A percentile compares a stretch with the other conserved stretches of the same genome.
Evolutionary conservation across 257 asterid genomes (phyloP).

Genomic region (Plantago ovata): DNA sequence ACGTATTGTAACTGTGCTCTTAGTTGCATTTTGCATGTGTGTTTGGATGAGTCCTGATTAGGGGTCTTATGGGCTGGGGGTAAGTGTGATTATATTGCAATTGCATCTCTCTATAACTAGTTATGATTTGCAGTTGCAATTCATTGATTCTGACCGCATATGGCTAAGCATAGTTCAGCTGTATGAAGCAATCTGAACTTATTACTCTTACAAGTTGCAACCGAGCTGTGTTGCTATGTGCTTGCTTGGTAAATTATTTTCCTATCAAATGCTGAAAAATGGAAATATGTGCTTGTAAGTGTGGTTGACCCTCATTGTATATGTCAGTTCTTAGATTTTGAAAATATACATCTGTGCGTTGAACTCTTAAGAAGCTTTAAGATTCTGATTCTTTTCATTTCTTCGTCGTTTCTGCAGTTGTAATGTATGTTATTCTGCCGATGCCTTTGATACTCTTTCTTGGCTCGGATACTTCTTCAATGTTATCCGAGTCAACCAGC

Average conservation of each 20-base stretch:
- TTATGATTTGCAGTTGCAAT: neutral
- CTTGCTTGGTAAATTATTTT: constrained; percentile 12
- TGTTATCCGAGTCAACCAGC: constrained; percentile 57
- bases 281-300: neutral
- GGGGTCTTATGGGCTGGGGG: constrained; percentile 3
- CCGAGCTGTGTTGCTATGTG: neutral
- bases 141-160: no score
- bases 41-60: constrained; percentile 1
- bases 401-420: constrained; percentile 43
- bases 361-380: constrained; percentile 11
- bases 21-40: constrained; percentile 2
- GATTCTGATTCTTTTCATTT: constrained; percentile 17
- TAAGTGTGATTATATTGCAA: neutral
- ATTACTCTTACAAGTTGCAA: constrained; percentile 5
- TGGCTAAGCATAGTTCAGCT: no score
- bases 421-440: constrained; percentile 81
- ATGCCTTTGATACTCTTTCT: constrained; percentile 91
- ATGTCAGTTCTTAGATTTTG: constrained; percentile 3
- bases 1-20: constrained; percentile 13
- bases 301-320: neutral
- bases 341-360: constrained; percentile 5
- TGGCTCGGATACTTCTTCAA: constrained; percentile 63
- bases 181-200: neutral
- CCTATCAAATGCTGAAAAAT: constrained; percentile 1
- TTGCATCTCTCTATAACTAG: neutral